phyloP scores from a whole-genome alignment of 257 asterid species.

The Gentiana macrophylla region DNA sequence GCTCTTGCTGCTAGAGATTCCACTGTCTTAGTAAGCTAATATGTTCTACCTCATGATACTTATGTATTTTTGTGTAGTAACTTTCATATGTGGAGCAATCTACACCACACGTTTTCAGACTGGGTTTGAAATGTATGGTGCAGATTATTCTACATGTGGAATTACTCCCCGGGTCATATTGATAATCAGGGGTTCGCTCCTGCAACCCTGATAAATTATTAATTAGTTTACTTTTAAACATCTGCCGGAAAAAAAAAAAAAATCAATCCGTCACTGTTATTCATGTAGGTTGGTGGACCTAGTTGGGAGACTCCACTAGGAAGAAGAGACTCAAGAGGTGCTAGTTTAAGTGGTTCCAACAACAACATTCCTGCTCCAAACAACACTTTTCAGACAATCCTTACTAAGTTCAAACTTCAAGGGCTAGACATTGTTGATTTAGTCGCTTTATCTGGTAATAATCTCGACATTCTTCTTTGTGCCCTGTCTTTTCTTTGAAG shows the following conservation, averaged over 20 bases:
- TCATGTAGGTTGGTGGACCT: conserved; percentile 63
- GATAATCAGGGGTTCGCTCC: too few species aligned
- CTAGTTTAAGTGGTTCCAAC: conserved; percentile 88
- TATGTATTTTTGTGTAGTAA: too few species aligned
- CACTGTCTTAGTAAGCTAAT: conserved; percentile 45
- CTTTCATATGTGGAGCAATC: too few species aligned
- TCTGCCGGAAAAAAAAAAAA: too few species aligned
- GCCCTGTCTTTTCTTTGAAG: too few species aligned
- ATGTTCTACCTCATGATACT: not conserved
- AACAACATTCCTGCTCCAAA: conserved; percentile 86
- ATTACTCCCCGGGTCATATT: too few species aligned
- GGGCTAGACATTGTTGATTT: conserved; percentile 76
- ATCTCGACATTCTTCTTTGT: too few species aligned
- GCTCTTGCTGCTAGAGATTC: conserved; percentile 89
- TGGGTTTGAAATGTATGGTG: too few species aligned
- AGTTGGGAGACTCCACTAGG: conserved; percentile 83
- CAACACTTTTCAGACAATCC: conserved; percentile 82
- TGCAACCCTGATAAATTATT: too few species aligned
- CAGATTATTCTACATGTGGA: too few species aligned
- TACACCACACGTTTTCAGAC: too few species aligned
- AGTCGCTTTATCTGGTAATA: conserved; percentile 72
- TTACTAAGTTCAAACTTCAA: conserved; percentile 64
- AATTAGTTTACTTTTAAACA: too few species aligned
- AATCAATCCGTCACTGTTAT: not conserved
- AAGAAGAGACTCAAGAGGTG: conserved; percentile 73